These are phyloP conservation scores for Wickerhamiella nectarea DNA, from an alignment of 805 yeast species.

Conservation along the genomic window DNA sequence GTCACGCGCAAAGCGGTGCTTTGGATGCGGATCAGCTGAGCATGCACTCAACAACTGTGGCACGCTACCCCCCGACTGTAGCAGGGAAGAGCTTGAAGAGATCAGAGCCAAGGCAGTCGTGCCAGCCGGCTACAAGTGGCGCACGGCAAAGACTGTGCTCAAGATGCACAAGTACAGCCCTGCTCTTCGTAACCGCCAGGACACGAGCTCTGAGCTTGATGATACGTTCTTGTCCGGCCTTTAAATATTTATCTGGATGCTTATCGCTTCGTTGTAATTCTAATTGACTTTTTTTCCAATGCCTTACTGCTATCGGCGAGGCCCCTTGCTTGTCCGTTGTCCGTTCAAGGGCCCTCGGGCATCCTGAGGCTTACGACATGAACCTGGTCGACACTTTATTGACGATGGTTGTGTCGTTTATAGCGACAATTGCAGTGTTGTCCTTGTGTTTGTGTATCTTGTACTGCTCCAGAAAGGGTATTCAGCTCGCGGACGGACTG, in stretches of 20 bases:
- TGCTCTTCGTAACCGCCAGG: neutral
- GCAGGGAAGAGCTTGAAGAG: neutral
- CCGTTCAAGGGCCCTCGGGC: no score
- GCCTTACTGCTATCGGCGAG: no score
- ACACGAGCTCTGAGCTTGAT: neutral
- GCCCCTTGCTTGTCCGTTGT: no score
- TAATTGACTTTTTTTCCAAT: no score
- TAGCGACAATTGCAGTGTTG: conserved; percentile 10
- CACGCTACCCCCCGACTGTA: conserved; percentile 6
- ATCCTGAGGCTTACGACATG: neutral
- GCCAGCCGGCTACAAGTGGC: conserved; percentile 9
- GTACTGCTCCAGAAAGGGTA: conserved; percentile 17
- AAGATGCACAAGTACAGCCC: conserved; percentile 9
- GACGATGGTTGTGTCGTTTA: conserved; percentile 10
- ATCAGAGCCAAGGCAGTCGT: conserved; percentile 6
- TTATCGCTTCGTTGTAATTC: no score
- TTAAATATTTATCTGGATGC: neutral
- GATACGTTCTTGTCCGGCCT: neutral
- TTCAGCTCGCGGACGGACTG: conserved; percentile 29
- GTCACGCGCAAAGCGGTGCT: conserved; percentile 10
- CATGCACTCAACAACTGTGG: conserved; percentile 6
- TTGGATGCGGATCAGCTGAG: conserved; percentile 7
- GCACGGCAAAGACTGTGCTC: conserved; percentile 9
- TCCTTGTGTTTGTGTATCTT: conserved; percentile 9
- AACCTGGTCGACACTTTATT: conserved; percentile 1